Base-by-base conservation (phyloP, 1,284 basidiomycete genomes). In the Ganoderma meredithae region DNA sequence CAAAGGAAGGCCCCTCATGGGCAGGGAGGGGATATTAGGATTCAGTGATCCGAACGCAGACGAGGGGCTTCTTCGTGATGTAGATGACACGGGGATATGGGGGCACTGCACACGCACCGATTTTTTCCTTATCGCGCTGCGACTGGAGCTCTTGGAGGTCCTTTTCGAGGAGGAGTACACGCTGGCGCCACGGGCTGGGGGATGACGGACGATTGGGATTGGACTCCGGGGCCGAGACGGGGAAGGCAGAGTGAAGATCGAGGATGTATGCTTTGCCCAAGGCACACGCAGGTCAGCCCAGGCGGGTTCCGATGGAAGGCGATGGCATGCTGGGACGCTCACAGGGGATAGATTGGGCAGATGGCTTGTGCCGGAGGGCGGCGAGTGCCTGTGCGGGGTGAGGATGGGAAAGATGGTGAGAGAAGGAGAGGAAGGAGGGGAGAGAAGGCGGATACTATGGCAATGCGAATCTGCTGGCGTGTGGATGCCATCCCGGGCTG, bases 121-220 rank as follows among this genome's bases (percentile, higher is more conserved):
- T 78, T 68, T 79, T 80, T 68, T 85, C 82, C 6, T 75, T 72
- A 19, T 85, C 83, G 61, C 82, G 80, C 65, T 81, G 78, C 60
- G 73, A 77, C 65, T 82, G 79, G 58, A 88, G 73, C 2, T 74
- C 72, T 6, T 73, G 73, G 43, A 83, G 74, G 40, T 84, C 79
- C 63, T 74, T 78, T 71, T 88, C 87, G 22, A 89, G 76, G 27
- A 77, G 74, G n/a, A 85, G 75, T 1, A 82, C 85, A 64, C 81
- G 82, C 4, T 72, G 77, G 64, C 81, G 82, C 87, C 86, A 89
- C 31, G 77, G 76, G 15, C 76, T 74, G 19, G 80, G 78, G n/a
- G 65, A 36, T 33, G 27, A 25, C 8, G 44, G 9, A 6, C 27
- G 22, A 40, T 43, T 25, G 9, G 43, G 22, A 7, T 44, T 52